Conservation (phyloP, 1,284 basidiomycete genomes). For the Boletus hoseneyae region DNA sequence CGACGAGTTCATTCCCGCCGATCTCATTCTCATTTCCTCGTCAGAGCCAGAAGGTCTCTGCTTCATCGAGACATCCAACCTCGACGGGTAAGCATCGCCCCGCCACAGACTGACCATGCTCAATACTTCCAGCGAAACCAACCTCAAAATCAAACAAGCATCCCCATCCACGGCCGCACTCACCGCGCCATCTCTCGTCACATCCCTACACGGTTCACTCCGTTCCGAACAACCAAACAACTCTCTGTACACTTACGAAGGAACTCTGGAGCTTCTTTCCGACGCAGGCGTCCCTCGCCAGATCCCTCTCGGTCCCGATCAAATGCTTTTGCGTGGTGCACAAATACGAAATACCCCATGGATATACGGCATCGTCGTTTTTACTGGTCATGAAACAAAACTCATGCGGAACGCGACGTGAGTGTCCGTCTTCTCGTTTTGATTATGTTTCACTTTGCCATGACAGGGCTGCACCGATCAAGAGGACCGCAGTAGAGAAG, state of each 20-base stretch:
- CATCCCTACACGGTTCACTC: constrained; percentile 76
- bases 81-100: constrained; percentile 77
- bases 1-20: constrained; percentile 96
- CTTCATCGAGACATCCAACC: constrained; percentile 96
- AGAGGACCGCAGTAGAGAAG: constrained; percentile 92
- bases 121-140: constrained; percentile 76
- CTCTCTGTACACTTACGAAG: constrained; percentile 95
- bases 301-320: constrained; percentile 92
- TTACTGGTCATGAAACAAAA: constrained; percentile 98
- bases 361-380: constrained; percentile 93
- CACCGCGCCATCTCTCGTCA: constrained; percentile 75
- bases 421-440: constrained; percentile 32
- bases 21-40: constrained; percentile 84
- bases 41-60: constrained; percentile 97
- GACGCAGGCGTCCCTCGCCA: constrained; percentile 65
- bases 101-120: neutral
- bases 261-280: constrained; percentile 68
- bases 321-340: constrained; percentile 90
- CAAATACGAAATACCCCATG: constrained; percentile 97
- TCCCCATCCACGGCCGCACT: constrained; percentile 78
- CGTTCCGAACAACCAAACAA: constrained; percentile 97
- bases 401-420: constrained; percentile 95
- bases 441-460: neutral
- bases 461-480: constrained; percentile 86
- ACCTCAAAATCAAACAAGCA: constrained; percentile 98